Evolutionary conservation across 2,329 filamentous ascomycete species (phyloP), one percentile per base, ranked within the genome.

Genomic region (Fusarium xyrophilum): DNA sequence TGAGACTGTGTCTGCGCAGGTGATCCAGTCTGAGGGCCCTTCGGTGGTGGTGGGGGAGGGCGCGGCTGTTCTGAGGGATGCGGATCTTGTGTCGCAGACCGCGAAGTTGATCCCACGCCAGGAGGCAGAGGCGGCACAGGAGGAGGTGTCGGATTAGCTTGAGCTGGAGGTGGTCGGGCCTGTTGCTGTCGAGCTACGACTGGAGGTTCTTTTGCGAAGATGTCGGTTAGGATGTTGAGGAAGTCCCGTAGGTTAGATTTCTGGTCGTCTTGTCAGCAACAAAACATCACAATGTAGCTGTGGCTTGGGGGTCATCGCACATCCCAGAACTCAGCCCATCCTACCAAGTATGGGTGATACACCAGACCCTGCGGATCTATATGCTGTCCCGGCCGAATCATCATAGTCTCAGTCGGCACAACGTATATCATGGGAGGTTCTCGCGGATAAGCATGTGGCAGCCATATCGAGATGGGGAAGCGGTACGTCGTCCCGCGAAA

Each of bases 161-260:
- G 69, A 35, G 69, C 75, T 57, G 63, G 75, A 59, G 71, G 77
- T 25, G 79, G 76, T n/a, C 78, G 78, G 44, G 84, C 82, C 73
- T 85, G 84, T 68, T 38, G 62, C 23, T 89, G 89, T 70, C 89
- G 89, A 35, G 93, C 89, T 63, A 96, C 89, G 7, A 98, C 92
- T 0, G 96, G 96, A 12, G 96, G 96, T 74, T 99, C 96, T 79
- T 96, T 97, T 38, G 93, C 91, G 76, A 99, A 99, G 25, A 98
- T 85, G 56, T 96, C 93, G 70, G 91, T 87, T 6, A 99, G 81
- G 30, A 97, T 91, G 19, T 88, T 88, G 5, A 98, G 81, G 60
- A 98, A 93, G 75, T 97, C 93, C 42, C 91, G 82, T 5, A 97
- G 82, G 33, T 89, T 94, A 2, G 93, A 96, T 83, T 93, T 95